Evolutionary conservation across 495 filamentous ascomycete species (phyloP), one percentile per base, ranked within the genome.

Genomic region (Evernia prunastri): DNA sequence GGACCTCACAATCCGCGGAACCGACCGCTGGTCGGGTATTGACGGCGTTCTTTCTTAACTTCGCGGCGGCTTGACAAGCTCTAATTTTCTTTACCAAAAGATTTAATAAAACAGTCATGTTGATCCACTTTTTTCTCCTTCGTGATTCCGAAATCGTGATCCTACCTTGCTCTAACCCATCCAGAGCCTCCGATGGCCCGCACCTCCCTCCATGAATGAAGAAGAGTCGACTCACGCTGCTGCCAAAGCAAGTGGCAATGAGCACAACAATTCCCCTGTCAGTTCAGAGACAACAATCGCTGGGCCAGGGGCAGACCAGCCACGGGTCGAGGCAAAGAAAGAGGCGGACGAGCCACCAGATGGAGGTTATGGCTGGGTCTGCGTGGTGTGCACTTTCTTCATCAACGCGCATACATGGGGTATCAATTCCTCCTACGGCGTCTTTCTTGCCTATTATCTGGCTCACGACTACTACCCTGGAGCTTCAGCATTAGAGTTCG

Each of bases 381-480:
- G 75, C 61, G 80, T 83, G 20, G 77, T 71, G 36, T 79, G 78
- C 63, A 71, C 77, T 2, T 84, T 83, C 70, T 61, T 81, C 29
- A 72, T 86, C 31, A 86, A 86, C 63, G 81, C 79, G 40, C 82
- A 83, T 69, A 83, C 83, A 6, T 86, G 84, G 84, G 85, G 84
- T 7, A 70, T 86, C 36, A 83, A 83, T 64, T 68, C 67, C 25
- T 68, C 69, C 51, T 89, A 82, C 68, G 82, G 83, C 15, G 82
- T 90, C 11, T 88, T 85, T 70, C 81, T 89, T 0, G 81, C 82
- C 15, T 81, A 86, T 69, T 91, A 88, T 68, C 76, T 89, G 12
- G 75, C 78, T 40, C 74, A 82, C n/a, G 72, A 82, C 29, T 72
- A 73, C n/a, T 88, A 82, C 65, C 79, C 81, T 0, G 79, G 75